phyloP scores from a whole-genome alignment of 202 grass and related monocot genomes.

The Zizania palustris region DNA sequence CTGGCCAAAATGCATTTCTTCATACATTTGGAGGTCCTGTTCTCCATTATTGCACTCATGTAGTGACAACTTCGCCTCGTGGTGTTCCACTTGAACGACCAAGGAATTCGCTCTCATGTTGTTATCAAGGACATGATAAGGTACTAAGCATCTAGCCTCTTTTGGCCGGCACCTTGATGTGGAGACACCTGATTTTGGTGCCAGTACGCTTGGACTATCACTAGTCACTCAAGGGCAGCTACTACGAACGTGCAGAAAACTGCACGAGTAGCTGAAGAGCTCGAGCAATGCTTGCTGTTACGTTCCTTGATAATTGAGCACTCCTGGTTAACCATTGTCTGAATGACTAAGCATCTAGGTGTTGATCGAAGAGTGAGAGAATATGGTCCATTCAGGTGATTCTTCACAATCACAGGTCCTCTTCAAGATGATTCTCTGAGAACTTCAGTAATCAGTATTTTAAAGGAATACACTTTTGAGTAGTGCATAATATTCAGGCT shows the following conservation, averaged over 20 bases:
- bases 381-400: slow-evolving; percentile 32
- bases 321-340: not conserved
- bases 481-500: slow-evolving; percentile 5
- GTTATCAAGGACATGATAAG: slow-evolving; percentile 39
- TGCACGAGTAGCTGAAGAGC: slow-evolving; percentile 6
- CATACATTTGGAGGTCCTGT: not conserved
- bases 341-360: not conserved
- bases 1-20: not conserved
- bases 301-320: not conserved
- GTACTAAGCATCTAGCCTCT: slow-evolving; percentile 14
- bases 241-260: slow-evolving; percentile 15
- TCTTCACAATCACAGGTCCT: slow-evolving; percentile 14
- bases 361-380: not conserved
- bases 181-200: slow-evolving; percentile 33
- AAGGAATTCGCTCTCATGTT: slow-evolving; percentile 31
- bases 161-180: slow-evolving; percentile 10
- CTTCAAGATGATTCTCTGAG: slow-evolving; percentile 37
- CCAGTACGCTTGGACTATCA: slow-evolving; percentile 13
- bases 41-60: slow-evolving; percentile 39
- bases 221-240: not conserved
- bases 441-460: slow-evolving; percentile 41
- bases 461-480: not conserved
- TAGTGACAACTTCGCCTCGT: slow-evolving; percentile 19
- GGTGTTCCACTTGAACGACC: slow-evolving; percentile 26
- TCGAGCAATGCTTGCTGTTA: not conserved